Percentiles rank a stretch among this genome's conserved stretches.
phyloP scores from a whole-genome alignment of 2,329 filamentous ascomycete species.

The Rhinocladiella mackenziei region DNA sequence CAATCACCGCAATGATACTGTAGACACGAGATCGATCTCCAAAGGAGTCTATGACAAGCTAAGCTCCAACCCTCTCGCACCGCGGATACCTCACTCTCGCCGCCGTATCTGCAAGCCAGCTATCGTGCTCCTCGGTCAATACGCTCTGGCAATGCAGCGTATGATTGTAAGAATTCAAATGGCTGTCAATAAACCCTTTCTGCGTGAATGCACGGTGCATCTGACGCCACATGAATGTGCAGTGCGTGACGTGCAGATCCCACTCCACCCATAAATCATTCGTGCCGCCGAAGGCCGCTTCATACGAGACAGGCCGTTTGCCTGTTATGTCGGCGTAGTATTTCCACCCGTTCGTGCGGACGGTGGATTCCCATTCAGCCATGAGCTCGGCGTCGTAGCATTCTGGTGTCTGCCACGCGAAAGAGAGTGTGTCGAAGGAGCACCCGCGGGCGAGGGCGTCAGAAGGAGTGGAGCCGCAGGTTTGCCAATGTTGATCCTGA shows the following conservation, averaged over 20 bases:
- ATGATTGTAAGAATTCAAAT: background rate
- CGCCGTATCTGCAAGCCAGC: background rate
- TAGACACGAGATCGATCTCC: too few relatives aligned
- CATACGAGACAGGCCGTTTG: background rate
- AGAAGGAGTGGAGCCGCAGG: background rate
- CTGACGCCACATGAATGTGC: conserved; percentile 2
- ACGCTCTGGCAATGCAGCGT: conserved; percentile 4
- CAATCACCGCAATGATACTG: too few relatives aligned
- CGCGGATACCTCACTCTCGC: too few relatives aligned
- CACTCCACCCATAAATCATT: background rate
- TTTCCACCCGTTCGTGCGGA: background rate
- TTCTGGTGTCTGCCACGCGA: conserved; percentile 1
- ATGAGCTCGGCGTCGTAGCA: conserved; percentile 1
- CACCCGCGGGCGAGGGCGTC: background rate
- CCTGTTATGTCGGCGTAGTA: background rate
- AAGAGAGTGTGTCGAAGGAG: conserved; percentile 2
- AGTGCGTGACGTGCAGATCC: conserved; percentile 1
- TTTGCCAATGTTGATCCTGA: too few relatives aligned
- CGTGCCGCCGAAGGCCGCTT: background rate
- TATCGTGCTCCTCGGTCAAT: background rate
- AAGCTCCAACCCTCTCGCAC: too few relatives aligned
- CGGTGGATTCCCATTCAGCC: background rate
- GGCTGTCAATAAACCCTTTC: background rate
- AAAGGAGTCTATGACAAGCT: too few relatives aligned
- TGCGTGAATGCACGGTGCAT: background rate